Evolutionary conservation across 2,329 filamentous ascomycete species (phyloP), one percentile per base, ranked within the genome.

Genomic region (Colletotrichum sp.): DNA sequence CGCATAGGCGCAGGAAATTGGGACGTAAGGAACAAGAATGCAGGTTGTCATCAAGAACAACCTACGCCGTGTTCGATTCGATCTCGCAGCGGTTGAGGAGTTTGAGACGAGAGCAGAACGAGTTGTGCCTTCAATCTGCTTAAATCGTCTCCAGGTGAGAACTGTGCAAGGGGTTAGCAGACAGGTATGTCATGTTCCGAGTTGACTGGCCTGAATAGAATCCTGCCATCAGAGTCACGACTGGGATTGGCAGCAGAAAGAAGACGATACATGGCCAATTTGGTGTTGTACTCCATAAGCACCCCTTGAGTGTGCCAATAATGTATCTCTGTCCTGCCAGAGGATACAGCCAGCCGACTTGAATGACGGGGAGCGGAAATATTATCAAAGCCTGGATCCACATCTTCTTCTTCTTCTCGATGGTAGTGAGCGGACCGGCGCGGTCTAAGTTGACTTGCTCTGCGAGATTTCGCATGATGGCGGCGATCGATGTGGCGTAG

Each of bases 21-120:
- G 90, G 1, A 90, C 79, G 79, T 90, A 91, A 4, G 90, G 85
- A 5, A 88, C 78, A 2, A 92, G 80, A 77, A 92, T 89, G 57
- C 85, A 86, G 14, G 91, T 70, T 16, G 88, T 86, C 87, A 92
- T 90, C 77, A 89, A 83, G 81, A 91, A 92, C 59, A 92, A 87
- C 57, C 90, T 88, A 63, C 87, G 85, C 59, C 86, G 86, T 10
- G 89, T 86, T 3, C 89, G 86, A 60, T 87, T 85, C 55, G 86
- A 87, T 7, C 90, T 86, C 16, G 84, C 78, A 6, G 82, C 82
- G 10, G 86, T 86, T 7, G 83, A 77, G 36, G 82, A 86, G 81
- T 86, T 89, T 70, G 81, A 82, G 28, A 80, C 80, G 24, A 90
- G 79, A 4, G 85, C 85, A 1, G 83, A 81, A 6, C 82, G 81